Evolutionary conservation across 176 grass and related monocot genomes (phyloP).

Genomic region (Oryza coarctata): DNA sequence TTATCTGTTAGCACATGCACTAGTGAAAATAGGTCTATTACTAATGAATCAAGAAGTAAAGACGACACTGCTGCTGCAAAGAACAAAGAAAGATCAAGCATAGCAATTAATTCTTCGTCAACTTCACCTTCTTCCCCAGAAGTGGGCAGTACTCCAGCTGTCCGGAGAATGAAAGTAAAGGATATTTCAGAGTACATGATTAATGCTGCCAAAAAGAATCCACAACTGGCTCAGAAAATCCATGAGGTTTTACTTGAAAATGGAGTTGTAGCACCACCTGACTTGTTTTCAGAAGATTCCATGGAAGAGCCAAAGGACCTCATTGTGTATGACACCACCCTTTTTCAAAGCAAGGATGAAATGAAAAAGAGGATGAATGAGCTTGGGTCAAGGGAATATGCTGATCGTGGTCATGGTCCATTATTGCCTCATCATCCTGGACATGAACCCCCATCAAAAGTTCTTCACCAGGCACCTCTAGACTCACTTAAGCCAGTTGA

Average conservation of each 20-base stretch:
- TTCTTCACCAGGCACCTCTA: conserved; percentile 28
- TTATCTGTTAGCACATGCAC: conserved; percentile 48
- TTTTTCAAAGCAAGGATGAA: conserved; percentile 64
- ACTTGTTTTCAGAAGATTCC: conserved; percentile 90
- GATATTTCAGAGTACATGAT: conserved; percentile 99
- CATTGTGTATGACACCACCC: conserved; percentile 52
- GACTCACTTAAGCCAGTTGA: conserved; percentile 60
- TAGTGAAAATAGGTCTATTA: conserved; percentile 37
- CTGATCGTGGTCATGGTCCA: conserved; percentile 54
- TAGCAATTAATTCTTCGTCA: conserved; percentile 36
- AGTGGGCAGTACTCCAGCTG: conserved; percentile 43
- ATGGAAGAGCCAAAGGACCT: conserved; percentile 66
- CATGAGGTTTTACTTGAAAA: conserved; percentile 95
- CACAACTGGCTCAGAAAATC: conserved; percentile 84
- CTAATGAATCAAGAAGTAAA: conserved; percentile 22
- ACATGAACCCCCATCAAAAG: conserved; percentile 50
- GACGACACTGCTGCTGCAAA: conserved; percentile 26
- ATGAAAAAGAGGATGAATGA: conserved; percentile 61
- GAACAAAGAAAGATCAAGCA: conserved; percentile 42
- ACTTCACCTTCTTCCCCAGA: conserved; percentile 52
- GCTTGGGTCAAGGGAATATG: conserved; percentile 50
- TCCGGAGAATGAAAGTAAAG: conserved; percentile 90
- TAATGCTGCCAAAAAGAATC: conserved; percentile 97
- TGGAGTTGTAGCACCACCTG: conserved; percentile 87
- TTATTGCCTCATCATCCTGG: conserved; percentile 49